Percentiles rank a stretch among this genome's conserved stretches.
phyloP scores from a whole-genome alignment of 2,329 filamentous ascomycete species.

The Zymoseptoria tritici region DNA sequence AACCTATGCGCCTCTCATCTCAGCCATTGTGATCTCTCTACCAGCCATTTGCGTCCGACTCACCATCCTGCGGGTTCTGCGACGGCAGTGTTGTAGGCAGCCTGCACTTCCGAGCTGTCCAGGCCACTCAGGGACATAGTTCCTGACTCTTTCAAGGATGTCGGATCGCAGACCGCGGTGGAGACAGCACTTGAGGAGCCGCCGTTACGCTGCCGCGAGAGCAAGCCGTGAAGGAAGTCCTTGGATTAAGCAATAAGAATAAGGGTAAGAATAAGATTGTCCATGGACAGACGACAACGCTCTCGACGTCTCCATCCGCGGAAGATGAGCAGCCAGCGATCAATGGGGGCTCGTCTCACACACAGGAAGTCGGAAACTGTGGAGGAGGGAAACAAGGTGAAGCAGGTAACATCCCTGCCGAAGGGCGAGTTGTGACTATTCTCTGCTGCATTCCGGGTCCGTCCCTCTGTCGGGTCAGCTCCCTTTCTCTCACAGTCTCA shows the following conservation, averaged over 20 bases:
- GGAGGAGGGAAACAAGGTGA: neutral
- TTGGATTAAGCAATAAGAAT: neutral
- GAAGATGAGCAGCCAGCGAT: neutral
- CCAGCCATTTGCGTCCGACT: slow-evolving; percentile 32
- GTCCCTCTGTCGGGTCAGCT: neutral
- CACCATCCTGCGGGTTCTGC: slow-evolving; percentile 92
- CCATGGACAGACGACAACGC: neutral
- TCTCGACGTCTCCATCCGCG: neutral
- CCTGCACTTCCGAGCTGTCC: slow-evolving; percentile 70
- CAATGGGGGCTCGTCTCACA: neutral
- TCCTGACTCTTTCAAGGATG: neutral
- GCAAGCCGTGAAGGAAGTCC: neutral
- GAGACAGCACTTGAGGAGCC: neutral
- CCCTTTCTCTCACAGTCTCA: neutral
- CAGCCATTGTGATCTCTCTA: slow-evolving; percentile 2
- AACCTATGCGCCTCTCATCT: slow-evolving; percentile 56
- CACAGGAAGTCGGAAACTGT: neutral
- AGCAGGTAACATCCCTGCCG: neutral
- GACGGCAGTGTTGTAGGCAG: slow-evolving; percentile 73
- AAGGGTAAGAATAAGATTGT: neutral
- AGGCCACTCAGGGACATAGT: slow-evolving; percentile 93
- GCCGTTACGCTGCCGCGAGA: slow-evolving; percentile 10
- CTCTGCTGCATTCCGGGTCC: neutral
- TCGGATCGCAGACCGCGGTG: neutral
- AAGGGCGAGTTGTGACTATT: neutral